Conservation (phyloP, 1,139 yeast genomes). For the Candida sp. region DNA sequence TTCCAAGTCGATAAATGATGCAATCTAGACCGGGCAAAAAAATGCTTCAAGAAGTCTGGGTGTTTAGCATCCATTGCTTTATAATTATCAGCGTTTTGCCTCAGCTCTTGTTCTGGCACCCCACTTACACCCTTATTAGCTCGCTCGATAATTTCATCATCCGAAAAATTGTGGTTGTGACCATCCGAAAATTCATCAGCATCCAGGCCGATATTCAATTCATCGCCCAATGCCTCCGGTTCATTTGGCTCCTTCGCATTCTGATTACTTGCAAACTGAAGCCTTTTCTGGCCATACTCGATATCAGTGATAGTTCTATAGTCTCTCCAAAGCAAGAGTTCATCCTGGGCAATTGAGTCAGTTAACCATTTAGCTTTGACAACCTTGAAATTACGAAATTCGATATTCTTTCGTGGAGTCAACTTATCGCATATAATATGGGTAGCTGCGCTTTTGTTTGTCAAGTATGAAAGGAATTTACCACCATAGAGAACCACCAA, state of each 20-base stretch:
- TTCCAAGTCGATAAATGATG: slow-evolving; percentile 92
- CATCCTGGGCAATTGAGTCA: slow-evolving; percentile 51
- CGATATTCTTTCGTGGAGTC: slow-evolving; percentile 70
- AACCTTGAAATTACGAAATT: slow-evolving; percentile 67
- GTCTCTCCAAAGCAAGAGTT: slow-evolving; percentile 63
- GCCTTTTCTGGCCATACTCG: slow-evolving; percentile 47
- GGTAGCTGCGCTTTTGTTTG: slow-evolving; percentile 71
- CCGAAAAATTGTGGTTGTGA: background rate
- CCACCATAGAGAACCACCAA: slow-evolving; percentile 82
- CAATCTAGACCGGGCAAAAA: slow-evolving; percentile 77
- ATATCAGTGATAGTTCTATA: slow-evolving; percentile 53
- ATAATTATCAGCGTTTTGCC: slow-evolving; percentile 2
- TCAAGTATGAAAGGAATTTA: slow-evolving; percentile 60
- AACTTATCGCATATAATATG: slow-evolving; percentile 80
- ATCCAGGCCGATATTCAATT: background rate
- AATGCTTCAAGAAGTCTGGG: slow-evolving; percentile 69
- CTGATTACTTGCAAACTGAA: slow-evolving; percentile 17
- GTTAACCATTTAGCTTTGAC: slow-evolving; percentile 83
- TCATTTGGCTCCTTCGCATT: background rate
- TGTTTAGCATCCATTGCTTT: slow-evolving; percentile 56
- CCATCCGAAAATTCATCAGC: background rate
- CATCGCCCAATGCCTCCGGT: background rate
- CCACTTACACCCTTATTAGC: slow-evolving; percentile 6
- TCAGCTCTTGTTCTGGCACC: slow-evolving; percentile 6
- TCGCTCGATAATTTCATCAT: slow-evolving; percentile 1